Conservation (phyloP, 371 early-diverging fungal genomes). For the Umbelopsis sp. region DNA sequence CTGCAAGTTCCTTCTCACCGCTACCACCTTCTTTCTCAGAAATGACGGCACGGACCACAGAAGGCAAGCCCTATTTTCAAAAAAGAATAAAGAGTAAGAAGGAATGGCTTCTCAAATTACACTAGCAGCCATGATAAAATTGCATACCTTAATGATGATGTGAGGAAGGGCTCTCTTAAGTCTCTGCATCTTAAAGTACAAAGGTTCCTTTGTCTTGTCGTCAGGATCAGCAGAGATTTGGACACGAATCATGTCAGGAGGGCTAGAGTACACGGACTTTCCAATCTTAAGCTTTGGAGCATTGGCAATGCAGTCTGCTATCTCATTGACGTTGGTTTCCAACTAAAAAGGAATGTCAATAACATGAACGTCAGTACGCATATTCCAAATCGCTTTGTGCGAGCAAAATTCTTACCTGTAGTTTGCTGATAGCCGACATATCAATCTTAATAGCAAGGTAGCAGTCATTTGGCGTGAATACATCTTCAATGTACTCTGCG, state of each 20-base stretch:
- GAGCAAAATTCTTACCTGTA: constrained; percentile 47
- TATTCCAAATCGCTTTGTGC: not conserved
- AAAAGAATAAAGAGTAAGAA: too few relatives aligned
- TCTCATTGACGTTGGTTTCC: constrained; percentile 78
- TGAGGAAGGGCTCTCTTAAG: constrained; percentile 85
- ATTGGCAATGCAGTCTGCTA: constrained; percentile 77
- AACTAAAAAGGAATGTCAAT: constrained; percentile 54
- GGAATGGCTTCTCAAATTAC: not conserved
- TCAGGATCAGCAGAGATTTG: constrained; percentile 71
- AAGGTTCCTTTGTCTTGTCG: constrained; percentile 42
- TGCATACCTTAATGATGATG: constrained; percentile 70
- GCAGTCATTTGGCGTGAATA: constrained; percentile 76
- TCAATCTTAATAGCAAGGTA: constrained; percentile 83
- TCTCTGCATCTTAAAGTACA: constrained; percentile 78
- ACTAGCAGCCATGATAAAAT: not conserved
- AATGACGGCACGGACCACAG: constrained; percentile 89
- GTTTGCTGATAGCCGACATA: constrained; percentile 74
- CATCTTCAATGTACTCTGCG: constrained; percentile 91
- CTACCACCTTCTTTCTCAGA: constrained; percentile 68
- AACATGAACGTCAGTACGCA: not conserved
- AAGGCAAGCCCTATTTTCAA: constrained; percentile 70
- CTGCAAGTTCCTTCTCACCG: constrained; percentile 71
- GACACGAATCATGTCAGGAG: constrained; percentile 76
- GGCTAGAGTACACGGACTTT: constrained; percentile 73
- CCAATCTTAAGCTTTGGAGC: constrained; percentile 88